A percentile compares a stretch with the other conserved stretches of the same genome.
These are phyloP conservation scores for Kodamaea neixiangensis DNA, from an alignment of 805 yeast species.

Conservation along the genomic window DNA sequence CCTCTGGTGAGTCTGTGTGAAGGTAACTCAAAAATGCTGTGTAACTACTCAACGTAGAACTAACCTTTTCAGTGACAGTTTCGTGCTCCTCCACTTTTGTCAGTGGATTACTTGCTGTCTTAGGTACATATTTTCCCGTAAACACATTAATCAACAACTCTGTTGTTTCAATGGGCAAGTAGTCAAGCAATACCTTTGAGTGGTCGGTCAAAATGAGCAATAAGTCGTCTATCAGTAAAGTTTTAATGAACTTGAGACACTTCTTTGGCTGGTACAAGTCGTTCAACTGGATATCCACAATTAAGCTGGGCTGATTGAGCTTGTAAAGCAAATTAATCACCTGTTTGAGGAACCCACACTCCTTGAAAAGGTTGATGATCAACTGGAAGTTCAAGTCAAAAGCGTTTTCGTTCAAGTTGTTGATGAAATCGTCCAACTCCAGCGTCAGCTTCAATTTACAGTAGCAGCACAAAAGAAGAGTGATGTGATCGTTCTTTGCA, in stretches of 20 bases:
- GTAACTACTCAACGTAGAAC: slow-evolving; percentile 31
- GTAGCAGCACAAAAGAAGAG: slow-evolving; percentile 73
- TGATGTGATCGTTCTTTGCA: slow-evolving; percentile 79
- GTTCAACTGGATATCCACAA: slow-evolving; percentile 72
- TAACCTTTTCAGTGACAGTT: slow-evolving; percentile 13
- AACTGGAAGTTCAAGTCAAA: slow-evolving; percentile 64
- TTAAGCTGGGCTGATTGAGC: slow-evolving; percentile 70
- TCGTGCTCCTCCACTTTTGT: background rate
- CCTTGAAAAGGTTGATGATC: slow-evolving; percentile 69
- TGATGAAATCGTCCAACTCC: slow-evolving; percentile 59
- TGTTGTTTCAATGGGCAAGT: slow-evolving; percentile 78
- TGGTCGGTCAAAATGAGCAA: slow-evolving; percentile 67
- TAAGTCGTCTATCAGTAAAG: slow-evolving; percentile 74
- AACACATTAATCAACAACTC: slow-evolving; percentile 80
- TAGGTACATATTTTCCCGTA: slow-evolving; percentile 75
- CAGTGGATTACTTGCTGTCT: slow-evolving; percentile 9
- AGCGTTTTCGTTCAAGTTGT: slow-evolving; percentile 30
- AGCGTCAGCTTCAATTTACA: slow-evolving; percentile 69
- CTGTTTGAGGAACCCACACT: slow-evolving; percentile 63
- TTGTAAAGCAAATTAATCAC: slow-evolving; percentile 72
- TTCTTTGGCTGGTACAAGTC: slow-evolving; percentile 62
- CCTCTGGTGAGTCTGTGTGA: slow-evolving; percentile 21
- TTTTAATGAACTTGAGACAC: slow-evolving; percentile 65
- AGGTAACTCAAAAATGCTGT: slow-evolving; percentile 33
- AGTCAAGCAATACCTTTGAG: slow-evolving; percentile 64